phyloP scores from a whole-genome alignment of 2,329 filamentous ascomycete genomes.

The Arthrobotrys conoides region DNA sequence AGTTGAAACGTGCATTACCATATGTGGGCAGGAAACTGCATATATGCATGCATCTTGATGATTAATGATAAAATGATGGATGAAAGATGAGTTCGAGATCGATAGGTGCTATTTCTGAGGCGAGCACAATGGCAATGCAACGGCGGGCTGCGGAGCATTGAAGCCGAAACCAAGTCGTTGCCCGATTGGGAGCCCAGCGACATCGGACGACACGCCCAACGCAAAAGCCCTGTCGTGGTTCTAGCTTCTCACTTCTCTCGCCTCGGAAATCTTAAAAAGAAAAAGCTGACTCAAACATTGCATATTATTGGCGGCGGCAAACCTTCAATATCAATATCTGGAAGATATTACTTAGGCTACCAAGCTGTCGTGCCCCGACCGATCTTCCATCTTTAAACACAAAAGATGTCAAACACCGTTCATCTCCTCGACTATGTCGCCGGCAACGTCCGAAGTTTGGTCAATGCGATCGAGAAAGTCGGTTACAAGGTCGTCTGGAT shows the following conservation, averaged over 20 bases:
- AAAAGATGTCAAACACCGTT: conserved; percentile 54
- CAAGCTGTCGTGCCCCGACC: conserved; percentile 3
- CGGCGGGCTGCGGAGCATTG: not conserved
- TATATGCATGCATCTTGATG: conserved; percentile 1
- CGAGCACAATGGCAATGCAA: not conserved
- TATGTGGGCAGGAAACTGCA: conserved; percentile 8
- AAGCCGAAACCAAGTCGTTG: conserved; percentile 11
- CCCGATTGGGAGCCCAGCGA: conserved; percentile 52
- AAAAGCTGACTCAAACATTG: conserved; percentile 12
- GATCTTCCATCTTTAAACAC: conserved; percentile 12
- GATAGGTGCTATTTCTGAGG: conserved; percentile 28
- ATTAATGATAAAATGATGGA: conserved; percentile 12
- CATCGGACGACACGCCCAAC: conserved; percentile 61
- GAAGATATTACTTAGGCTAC: conserved; percentile 15
- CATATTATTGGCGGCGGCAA: conserved; percentile 9
- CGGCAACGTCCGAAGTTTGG: conserved; percentile 94
- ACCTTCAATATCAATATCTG: conserved; percentile 23
- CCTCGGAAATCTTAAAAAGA: conserved; percentile 24
- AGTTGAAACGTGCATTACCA: conserved; percentile 11
- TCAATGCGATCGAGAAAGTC: conserved; percentile 96
- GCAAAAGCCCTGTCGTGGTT: conserved; percentile 29
- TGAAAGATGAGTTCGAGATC: not conserved
- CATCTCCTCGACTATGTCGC: conserved; percentile 83
- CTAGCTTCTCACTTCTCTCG: not conserved
- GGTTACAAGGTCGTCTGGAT: conserved; percentile 96